Evolutionary conservation across 73 alveolate species (phyloP), one percentile per base, ranked within the genome.

Genomic region (Blepharisma stoltei): DNA sequence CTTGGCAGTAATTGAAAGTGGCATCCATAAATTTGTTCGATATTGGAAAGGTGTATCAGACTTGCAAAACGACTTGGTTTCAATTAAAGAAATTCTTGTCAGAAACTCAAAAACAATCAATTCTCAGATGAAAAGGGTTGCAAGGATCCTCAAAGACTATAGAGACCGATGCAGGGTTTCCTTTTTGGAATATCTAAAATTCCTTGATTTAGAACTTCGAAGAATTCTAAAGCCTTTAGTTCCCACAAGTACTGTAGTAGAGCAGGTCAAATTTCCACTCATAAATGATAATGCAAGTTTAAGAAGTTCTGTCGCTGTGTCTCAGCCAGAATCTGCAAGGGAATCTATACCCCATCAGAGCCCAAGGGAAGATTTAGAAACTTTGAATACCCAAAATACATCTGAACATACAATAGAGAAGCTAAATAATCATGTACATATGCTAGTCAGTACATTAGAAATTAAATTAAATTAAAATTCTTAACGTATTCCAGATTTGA

Each of bases 211-310:
- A 14, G 73, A 60, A 8, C 46, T 60, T 20, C 38, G 73, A 25
- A 60, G 23, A 25, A 60, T 60, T 9, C 23, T 60, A 60, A 60
- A 60, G 46, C 73, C 73, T 60, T 60, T 60, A 5, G 73, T 60
- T 3, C 73, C 73, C 2, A 14, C 73, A 14, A 14, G 46, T 2
- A 47, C 23, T 14, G 23, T 60, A 60, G 23, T 14, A 60, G 73
- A 60, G 45, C 73, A 60, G 73, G 73, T 60, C 0, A 60, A 60
- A 25, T 25, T 1, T 38, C 73, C 73, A 9, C 14, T 14, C 49
- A 60, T 60, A 14, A 60, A 14, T 2, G 46, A 8, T 14, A 25
- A 18, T 25, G 5, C 38, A 8, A 60, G 73, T 60, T 5, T 60
- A 18, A 14, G 73, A 25, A 60, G 73, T 4, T 60, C 73, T 1